A percentile compares a stretch with the other conserved stretches of the same genome.
phyloP scores from a whole-genome alignment of 768 basidiomycete species.

The Tremella yokohamensis region DNA sequence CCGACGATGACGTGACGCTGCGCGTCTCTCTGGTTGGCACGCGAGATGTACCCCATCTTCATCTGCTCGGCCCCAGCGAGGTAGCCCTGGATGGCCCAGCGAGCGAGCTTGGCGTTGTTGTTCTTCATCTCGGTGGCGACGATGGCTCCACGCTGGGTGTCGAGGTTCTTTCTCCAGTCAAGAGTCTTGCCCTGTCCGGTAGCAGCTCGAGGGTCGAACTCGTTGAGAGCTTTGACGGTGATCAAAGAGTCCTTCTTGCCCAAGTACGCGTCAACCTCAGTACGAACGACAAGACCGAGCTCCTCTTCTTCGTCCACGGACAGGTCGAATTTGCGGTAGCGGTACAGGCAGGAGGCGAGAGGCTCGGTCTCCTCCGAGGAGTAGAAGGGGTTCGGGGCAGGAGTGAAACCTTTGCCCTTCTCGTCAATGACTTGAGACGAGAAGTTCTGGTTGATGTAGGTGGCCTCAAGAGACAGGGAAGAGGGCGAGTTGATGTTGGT shows the following conservation, averaged over 20 bases:
- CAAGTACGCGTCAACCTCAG: conserved; percentile 88
- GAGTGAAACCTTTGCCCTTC: conserved; percentile 66
- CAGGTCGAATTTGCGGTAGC: conserved; percentile 92
- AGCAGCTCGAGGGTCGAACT: conserved; percentile 85
- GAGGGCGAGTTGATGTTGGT: conserved; percentile 90
- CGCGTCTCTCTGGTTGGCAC: conserved; percentile 87
- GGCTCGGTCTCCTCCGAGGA: conserved; percentile 81
- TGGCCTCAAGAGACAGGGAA: conserved; percentile 91
- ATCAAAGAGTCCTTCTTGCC: conserved; percentile 65
- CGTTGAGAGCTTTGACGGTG: conserved; percentile 92
- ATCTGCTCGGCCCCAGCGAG: conserved; percentile 91
- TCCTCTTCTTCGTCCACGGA: conserved; percentile 80
- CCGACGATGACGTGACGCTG: conserved; percentile 93
- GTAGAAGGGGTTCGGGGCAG: conserved; percentile 93
- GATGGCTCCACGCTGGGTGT: conserved; percentile 93
- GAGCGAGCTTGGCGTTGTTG: conserved; percentile 93
- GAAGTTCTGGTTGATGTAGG: conserved; percentile 98
- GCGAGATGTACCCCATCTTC: conserved; percentile 99
- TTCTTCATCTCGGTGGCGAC: conserved; percentile 99
- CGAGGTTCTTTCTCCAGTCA: conserved; percentile 98
- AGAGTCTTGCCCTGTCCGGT: conserved; percentile 84
- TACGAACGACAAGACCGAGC: conserved; percentile 79
- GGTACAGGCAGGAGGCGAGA: conserved; percentile 90
- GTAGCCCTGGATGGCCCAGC: conserved; percentile 94
- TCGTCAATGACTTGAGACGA: conserved; percentile 91